Evolutionary conservation across 2,329 filamentous ascomycete species (phyloP), one percentile per base, ranked within the genome.

Genomic region (Botrytis cinerea): DNA sequence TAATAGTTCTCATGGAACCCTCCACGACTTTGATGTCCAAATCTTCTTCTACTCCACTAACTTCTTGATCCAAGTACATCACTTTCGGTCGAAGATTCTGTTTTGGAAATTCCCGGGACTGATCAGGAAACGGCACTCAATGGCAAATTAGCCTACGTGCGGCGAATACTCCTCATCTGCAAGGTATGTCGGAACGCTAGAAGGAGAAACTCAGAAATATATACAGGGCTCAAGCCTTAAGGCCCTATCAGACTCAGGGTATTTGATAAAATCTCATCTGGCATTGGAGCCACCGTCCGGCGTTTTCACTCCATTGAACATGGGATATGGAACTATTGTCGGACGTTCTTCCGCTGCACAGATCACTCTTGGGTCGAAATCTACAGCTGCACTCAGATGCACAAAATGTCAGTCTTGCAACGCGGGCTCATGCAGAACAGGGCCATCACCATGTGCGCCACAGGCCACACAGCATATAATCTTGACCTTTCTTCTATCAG

Each of bases 291-390:
- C n/a, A 48, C 20, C 45, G 14, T 43, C 60, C 38, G 40, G 22
- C 63, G 16, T 48, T 28, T 12, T 12, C n/a, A 64, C 43, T n/a
- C 38, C 8, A 54, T 54, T 14, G 64, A 22, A 68, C 48, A 43
- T 68, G 25, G 48, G n/a, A 43, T n/a, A 40, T 68, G 32, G 64
- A 64, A 54, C 46, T 35, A 54, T 68, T 68, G 40, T 67, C 46
- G 61, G 35, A 48, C 48, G 51, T 72, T 68, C 51, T 59, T 60
- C 61, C 62, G 71, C 63, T 69, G 71, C 71, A 72, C 71, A 69
- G 71, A 72, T 72, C 71, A 72, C 51, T 46, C 62, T 32, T 48
- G 57, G 71, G 62, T 72, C 63, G 20, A 69, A 45, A 48, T 72
- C 70, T 72, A 54, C 70, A 72, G 46, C n/a, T 69, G 66, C 66